A percentile compares a stretch with the other conserved stretches of the same genome.
Conservation (phyloP, 257 asterid genomes). For the Solanum chiquidenum region DNA sequence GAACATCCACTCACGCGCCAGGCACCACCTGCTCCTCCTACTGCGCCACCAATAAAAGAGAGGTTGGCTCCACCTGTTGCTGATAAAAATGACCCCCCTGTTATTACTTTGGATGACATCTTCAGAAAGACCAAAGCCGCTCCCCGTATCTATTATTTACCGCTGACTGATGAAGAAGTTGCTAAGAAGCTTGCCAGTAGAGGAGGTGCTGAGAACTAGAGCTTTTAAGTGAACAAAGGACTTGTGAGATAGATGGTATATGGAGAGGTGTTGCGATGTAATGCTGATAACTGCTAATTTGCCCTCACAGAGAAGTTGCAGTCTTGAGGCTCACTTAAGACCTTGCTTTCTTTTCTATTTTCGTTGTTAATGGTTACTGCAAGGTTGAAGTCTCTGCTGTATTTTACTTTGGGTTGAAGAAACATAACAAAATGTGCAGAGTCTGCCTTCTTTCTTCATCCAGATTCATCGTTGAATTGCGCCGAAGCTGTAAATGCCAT, state of each 20-base stretch:
- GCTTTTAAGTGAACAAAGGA: neutral
- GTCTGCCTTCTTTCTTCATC: neutral
- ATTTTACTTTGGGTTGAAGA: neutral
- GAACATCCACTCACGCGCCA: neutral
- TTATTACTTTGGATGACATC: slow-evolving; percentile 20
- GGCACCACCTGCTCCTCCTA: neutral
- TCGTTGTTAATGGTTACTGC: neutral
- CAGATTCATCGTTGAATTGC: neutral
- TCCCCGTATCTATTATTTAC: slow-evolving; percentile 28
- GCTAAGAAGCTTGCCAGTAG: slow-evolving; percentile 5
- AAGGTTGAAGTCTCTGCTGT: neutral
- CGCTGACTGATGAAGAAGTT: slow-evolving; percentile 25
- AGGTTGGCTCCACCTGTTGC: slow-evolving; percentile 1
- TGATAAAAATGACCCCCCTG: slow-evolving; percentile 1
- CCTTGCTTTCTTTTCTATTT: neutral
- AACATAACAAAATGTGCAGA: neutral
- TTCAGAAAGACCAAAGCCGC: slow-evolving; percentile 19
- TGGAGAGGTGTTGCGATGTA: neutral
- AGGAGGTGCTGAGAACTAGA: neutral
- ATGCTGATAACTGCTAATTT: neutral
- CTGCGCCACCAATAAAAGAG: neutral
- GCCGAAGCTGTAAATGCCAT: neutral
- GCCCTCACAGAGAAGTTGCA: neutral
- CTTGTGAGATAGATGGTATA: neutral
- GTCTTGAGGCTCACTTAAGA: neutral